Evolutionary conservation across 2,329 filamentous ascomycete genomes (phyloP), one percentile per base, ranked within the genome.

Genomic region (Microsporum ferrugineum): DNA sequence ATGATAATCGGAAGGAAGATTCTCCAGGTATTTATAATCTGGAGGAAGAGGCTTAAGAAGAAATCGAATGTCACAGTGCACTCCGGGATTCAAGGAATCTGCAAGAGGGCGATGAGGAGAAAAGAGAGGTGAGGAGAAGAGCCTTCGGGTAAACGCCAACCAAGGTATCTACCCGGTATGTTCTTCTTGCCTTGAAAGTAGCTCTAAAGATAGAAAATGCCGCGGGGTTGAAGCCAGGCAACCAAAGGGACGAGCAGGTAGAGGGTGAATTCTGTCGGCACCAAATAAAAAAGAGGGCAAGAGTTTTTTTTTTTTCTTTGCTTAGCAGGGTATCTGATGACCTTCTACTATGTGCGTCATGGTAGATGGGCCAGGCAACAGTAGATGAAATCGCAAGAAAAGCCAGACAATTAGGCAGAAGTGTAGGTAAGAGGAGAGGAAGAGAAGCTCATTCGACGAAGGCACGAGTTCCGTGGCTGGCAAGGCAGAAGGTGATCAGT

Each of bases 311-410:
- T 27, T 49, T 47, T 7, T 43, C 17, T 12, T 14, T 43, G 23
- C 23, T 31, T 49, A 49, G 49, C 49, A 55, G 49, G 49, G 49
- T 55, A 55, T 55, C 31, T 31, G 49, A 55, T 34, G 31, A 31
- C 49, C 49, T 31, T 55, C 49, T 55, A 55, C 49, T 55, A 55
- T 55, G 49, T 55, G 31, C 49, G 49, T 55, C 49, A 55, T 55
- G 49, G 49, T 55, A 55, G 49, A 55, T 55, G 49, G 45, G 49
- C 49, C 31, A 55, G 49, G 33, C 49, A 55, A 55, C 31, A 31
- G 31, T 7, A 12, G 49, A 34, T 23, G 49, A 55, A 49, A 49
- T 29, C 36, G 5, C 6, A n/a, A 43, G 39, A 23, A 7, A 36
- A 10, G 49, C 49, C 49, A 36, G 49, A 36, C 29, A 55, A 55